These are phyloP conservation scores for Filobasidium floriforme DNA, from an alignment of 768 basidiomycete species.

Conservation along the genomic window DNA sequence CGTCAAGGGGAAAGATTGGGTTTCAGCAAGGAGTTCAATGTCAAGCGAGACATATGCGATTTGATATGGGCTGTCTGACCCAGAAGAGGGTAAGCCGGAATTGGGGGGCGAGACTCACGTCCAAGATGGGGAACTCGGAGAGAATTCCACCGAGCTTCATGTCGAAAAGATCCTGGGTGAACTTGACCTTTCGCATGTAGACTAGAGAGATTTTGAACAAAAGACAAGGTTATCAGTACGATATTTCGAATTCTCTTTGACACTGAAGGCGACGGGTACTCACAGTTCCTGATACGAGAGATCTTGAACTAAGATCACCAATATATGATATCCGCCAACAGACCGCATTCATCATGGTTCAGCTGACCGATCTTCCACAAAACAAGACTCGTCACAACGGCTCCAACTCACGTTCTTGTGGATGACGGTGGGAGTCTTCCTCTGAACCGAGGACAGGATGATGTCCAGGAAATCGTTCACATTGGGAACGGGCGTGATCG, in stretches of 20 bases:
- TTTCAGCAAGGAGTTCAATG: neutral
- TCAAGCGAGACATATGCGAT: too few species aligned
- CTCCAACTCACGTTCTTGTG: conserved; percentile 68
- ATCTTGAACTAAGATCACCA: conserved; percentile 65
- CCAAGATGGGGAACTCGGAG: conserved; percentile 93
- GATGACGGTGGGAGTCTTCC: conserved; percentile 55
- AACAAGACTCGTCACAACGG: neutral
- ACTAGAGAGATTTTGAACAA: conserved; percentile 23
- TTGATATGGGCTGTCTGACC: too few species aligned
- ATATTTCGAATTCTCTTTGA: conserved; percentile 3
- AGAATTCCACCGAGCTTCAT: conserved; percentile 90
- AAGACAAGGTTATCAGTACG: neutral
- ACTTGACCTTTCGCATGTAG: conserved; percentile 99
- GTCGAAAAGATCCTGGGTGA: conserved; percentile 92
- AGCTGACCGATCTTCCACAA: too few species aligned
- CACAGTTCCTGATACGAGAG: conserved; percentile 78
- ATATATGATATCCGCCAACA: conserved; percentile 5
- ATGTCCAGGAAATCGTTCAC: conserved; percentile 73
- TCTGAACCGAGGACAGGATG: conserved; percentile 20
- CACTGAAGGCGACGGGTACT: conserved; percentile 5
- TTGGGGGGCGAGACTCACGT: conserved; percentile 55
- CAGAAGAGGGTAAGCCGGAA: neutral
- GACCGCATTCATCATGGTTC: neutral
- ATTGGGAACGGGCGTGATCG: conserved; percentile 96
- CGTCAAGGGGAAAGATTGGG: neutral